Evolutionary conservation across 2,329 filamentous ascomycete species (phyloP).

Genomic region (Scleromitrula shiraiana): DNA sequence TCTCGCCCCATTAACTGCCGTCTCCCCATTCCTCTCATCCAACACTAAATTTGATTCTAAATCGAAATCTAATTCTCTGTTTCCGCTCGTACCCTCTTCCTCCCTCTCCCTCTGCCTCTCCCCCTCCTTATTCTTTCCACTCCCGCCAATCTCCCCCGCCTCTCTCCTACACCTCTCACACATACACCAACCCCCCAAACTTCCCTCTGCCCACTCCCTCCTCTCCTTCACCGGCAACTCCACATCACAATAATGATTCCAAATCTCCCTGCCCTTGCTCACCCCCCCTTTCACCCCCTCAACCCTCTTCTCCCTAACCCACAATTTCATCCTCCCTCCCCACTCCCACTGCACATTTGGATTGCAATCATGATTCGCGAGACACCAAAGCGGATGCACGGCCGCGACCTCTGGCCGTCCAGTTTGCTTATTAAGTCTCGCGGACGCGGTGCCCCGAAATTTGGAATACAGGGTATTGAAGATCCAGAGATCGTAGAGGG

Average conservation of each 20-base stretch:
- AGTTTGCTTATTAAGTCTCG: conserved; percentile 66
- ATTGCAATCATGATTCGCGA: conserved; percentile 93
- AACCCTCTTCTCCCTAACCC: conserved; percentile 50
- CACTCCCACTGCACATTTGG: conserved; percentile 95
- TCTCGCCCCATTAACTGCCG: no score
- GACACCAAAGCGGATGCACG: conserved; percentile 91
- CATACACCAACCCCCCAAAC: conserved; percentile 81
- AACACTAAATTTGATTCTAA: no score
- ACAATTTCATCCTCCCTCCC: conserved; percentile 69
- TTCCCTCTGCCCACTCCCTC: conserved; percentile 81
- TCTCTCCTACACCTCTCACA: conserved; percentile 77
- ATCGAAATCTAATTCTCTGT: no score
- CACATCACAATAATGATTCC: conserved; percentile 94
- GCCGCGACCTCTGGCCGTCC: conserved; percentile 85
- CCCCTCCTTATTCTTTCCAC: not conserved
- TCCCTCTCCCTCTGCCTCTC: not conserved
- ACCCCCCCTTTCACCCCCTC: conserved; percentile 53
- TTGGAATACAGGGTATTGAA: conserved; percentile 90
- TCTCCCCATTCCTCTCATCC: no score
- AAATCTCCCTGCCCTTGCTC: conserved; percentile 70
- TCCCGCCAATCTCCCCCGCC: conserved; percentile 31
- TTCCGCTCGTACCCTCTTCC: no score
- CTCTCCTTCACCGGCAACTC: conserved; percentile 68
- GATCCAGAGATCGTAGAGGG: conserved; percentile 66
- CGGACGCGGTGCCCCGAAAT: conserved; percentile 87